phyloP scores from a whole-genome alignment of 257 asterid genomes.

The Euphrasia confusa region DNA sequence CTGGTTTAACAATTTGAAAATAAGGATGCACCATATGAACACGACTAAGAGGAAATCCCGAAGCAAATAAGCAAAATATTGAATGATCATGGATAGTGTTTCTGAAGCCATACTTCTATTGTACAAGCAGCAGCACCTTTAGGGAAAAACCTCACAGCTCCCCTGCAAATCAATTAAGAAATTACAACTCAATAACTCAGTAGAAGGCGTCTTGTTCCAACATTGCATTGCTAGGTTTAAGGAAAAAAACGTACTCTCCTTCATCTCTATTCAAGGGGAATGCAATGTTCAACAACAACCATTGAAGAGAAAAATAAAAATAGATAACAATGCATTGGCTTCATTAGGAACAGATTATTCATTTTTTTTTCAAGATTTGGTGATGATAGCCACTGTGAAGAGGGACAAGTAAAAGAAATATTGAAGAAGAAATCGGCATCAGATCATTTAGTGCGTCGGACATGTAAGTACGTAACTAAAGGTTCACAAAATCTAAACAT shows the following conservation, averaged over 20 bases:
- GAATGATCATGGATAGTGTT: slow-evolving; percentile 8
- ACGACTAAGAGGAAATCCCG: slow-evolving; percentile 3
- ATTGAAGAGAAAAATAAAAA: neutral
- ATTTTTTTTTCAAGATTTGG: no score
- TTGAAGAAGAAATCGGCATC: no score
- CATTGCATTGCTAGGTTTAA: slow-evolving; percentile 1
- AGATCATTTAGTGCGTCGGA: no score
- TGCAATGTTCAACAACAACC: neutral
- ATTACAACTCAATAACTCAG: slow-evolving; percentile 3
- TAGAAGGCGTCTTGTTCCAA: neutral
- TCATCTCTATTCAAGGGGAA: slow-evolving; percentile 4
- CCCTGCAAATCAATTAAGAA: slow-evolving; percentile 54
- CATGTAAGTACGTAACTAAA: no score
- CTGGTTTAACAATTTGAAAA: slow-evolving; percentile 11
- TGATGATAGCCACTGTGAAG: neutral
- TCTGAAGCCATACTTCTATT: slow-evolving; percentile 55
- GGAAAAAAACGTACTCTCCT: slow-evolving; percentile 4
- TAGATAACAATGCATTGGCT: neutral
- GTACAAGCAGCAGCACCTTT: slow-evolving; percentile 68
- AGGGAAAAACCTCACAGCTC: slow-evolving; percentile 89
- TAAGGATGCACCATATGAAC: slow-evolving; percentile 3
- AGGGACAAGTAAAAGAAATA: no score
- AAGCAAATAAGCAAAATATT: neutral
- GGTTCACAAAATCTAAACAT: no score
- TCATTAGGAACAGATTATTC: neutral